Evolutionary conservation across 495 filamentous ascomycete species (phyloP).

Genomic region (Clavariopsis aquatica): DNA sequence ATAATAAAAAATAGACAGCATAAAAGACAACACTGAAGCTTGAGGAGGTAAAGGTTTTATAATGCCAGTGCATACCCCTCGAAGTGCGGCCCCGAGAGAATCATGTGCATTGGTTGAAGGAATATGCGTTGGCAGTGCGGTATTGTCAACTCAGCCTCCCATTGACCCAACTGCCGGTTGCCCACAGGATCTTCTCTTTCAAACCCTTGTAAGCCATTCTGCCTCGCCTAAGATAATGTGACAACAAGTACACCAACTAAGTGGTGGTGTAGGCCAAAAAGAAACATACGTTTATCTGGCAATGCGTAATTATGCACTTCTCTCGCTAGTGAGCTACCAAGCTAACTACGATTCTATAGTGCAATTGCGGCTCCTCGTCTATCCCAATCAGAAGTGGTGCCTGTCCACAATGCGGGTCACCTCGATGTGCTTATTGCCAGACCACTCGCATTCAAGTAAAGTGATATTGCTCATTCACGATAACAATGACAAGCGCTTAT

Average conservation of each 20-base stretch:
- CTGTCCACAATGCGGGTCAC: conserved; percentile 11
- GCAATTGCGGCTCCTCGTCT: conserved; percentile 4
- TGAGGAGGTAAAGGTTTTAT: too few relatives aligned
- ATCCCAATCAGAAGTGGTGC: not conserved
- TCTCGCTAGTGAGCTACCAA: not conserved
- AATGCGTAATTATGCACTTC: conserved; percentile 1
- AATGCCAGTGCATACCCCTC: too few relatives aligned
- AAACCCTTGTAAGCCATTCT: not conserved
- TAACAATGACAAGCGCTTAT: not conserved
- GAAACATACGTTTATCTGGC: conserved; percentile 7
- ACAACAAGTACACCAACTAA: too few relatives aligned
- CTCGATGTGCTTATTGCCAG: conserved; percentile 19
- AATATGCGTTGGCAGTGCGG: too few relatives aligned
- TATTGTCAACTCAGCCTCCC: too few relatives aligned
- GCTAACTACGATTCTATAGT: conserved; percentile 7
- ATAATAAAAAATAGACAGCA: too few relatives aligned
- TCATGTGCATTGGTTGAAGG: too few relatives aligned
- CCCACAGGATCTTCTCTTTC: too few relatives aligned
- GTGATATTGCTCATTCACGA: not conserved
- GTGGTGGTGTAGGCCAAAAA: conserved; percentile 8
- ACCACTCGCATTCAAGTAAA: conserved; percentile 6
- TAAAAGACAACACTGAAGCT: too few relatives aligned
- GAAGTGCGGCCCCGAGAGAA: too few relatives aligned
- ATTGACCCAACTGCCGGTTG: too few relatives aligned
- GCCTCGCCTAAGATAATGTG: too few relatives aligned